Evolutionary conservation across 352 stramenopile species (phyloP).

Genomic region (Globisporangium lucens): DNA sequence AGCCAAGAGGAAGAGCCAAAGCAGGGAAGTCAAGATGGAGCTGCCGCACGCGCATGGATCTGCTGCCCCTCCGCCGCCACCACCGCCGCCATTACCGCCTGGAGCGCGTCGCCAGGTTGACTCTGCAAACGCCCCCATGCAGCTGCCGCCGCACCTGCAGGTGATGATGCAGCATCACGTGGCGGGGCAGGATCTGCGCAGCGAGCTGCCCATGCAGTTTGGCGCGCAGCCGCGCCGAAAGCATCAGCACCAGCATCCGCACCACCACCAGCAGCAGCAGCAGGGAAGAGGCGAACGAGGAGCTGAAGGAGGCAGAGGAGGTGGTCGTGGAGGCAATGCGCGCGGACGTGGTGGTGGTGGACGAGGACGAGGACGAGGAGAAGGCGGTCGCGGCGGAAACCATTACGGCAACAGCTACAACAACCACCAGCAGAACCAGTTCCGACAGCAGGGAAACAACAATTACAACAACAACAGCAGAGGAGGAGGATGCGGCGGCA

Average conservation of each 20-base stretch:
- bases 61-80: slow-evolving; percentile 13
- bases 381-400: slow-evolving; percentile 20
- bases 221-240: slow-evolving; percentile 20
- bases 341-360: slow-evolving; percentile 21
- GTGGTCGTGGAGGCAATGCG: slow-evolving; percentile 9
- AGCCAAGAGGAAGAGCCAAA: background rate
- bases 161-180: slow-evolving; percentile 42
- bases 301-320: slow-evolving; percentile 12
- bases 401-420: slow-evolving; percentile 21
- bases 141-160: slow-evolving; percentile 48
- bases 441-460: background rate
- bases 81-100: slow-evolving; percentile 18
- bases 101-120: slow-evolving; percentile 16
- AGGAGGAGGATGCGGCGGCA: slow-evolving; percentile 7
- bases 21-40: slow-evolving; percentile 1
- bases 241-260: background rate
- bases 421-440: slow-evolving; percentile 15
- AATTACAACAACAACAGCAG: slow-evolving; percentile 1
- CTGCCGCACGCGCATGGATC: background rate
- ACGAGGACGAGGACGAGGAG: slow-evolving; percentile 19
- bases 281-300: background rate
- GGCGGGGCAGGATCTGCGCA: slow-evolving; percentile 10
- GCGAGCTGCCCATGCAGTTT: slow-evolving; percentile 15
- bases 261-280: background rate
- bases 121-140: background rate